Evolutionary conservation across 1,284 basidiomycete species (phyloP), one percentile per base, ranked within the genome.

Genomic region (Papiliotrema fonsecae): DNA sequence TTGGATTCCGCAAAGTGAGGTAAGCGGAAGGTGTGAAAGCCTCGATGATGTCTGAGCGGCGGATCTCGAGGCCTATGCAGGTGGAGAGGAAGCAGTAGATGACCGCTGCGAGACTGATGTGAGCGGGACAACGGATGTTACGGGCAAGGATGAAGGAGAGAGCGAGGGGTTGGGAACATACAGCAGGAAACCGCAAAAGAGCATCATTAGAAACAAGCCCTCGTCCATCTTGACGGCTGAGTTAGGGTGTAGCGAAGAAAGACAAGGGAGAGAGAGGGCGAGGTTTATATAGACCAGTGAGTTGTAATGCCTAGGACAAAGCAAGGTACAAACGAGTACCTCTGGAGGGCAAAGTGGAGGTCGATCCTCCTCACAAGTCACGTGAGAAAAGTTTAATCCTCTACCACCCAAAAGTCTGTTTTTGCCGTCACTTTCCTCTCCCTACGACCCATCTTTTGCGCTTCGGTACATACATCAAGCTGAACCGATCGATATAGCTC

Each of bases 41-140:
- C 36, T 68, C 63, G 46, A 56, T 55, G 2, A 71, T 9, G 47
- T 70, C 68, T 11, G 64, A 58, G 0, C 60, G 56, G 5, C 70
- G 61, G 22, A 71, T 62, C 10, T 58, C 55, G 21, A 69, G 32
- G 6, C 70, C 69, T 0, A 71, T 50, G 34, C 70, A 73, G 0
- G 68, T 66, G 1, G 70, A 73, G 7, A 73, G 62, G 55, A 73
- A 69, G 53, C 69, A 70, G 52, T 64, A 73, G 16, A 71, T 62
- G 41, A 73, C 48, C 1, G 64, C 61, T 6, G 51, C 49, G 10
- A 69, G 26, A 24, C 70, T 70, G 43, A 1, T 4, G 6, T 25
- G 22, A 43, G 34, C 42, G 42, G 45, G 31, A 9, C 14, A n/a
- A 18, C 49, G 26, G 36, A 26, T 16, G 25, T 21, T n/a, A 34